These are phyloP conservation scores for Saccharomycopsis fibuligera DNA, from an alignment of 805 yeast genomes.

Conservation along the genomic window DNA sequence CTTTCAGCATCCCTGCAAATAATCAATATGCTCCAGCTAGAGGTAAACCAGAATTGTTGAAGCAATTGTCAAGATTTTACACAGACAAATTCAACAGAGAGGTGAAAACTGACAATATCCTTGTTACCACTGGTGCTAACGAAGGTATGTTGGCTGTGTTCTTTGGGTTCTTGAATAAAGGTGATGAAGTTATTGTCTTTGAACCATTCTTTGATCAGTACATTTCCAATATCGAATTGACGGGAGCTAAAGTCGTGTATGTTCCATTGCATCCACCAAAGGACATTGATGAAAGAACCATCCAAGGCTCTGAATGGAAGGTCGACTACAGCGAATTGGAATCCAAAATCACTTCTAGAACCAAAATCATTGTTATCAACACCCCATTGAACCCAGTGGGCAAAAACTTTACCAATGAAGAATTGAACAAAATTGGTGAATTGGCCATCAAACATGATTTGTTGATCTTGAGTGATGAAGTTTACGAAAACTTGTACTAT, in stretches of 20 bases:
- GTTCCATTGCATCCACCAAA: slow-evolving; percentile 82
- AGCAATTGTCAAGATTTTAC: slow-evolving; percentile 67
- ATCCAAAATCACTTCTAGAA: slow-evolving; percentile 58
- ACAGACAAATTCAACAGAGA: slow-evolving; percentile 55
- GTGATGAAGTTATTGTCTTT: slow-evolving; percentile 93
- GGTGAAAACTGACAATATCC: slow-evolving; percentile 55
- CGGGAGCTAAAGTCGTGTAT: slow-evolving; percentile 87
- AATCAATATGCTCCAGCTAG: slow-evolving; percentile 92
- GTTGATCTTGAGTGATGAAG: slow-evolving; percentile 85
- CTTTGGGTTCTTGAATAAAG: slow-evolving; percentile 76
- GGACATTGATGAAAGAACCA: slow-evolving; percentile 54
- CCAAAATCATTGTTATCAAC: slow-evolving; percentile 82
- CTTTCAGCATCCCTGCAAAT: slow-evolving; percentile 63
- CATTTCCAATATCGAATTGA: slow-evolving; percentile 85
- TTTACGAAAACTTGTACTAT: slow-evolving; percentile 85
- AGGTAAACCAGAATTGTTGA: slow-evolving; percentile 73
- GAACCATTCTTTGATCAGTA: slow-evolving; percentile 98
- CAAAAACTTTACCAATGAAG: slow-evolving; percentile 73
- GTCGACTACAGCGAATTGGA: slow-evolving; percentile 75
- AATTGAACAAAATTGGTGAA: slow-evolving; percentile 68
- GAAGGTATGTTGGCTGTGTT: slow-evolving; percentile 87
- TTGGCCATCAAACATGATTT: slow-evolving; percentile 82
- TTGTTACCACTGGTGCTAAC: slow-evolving; percentile 93
- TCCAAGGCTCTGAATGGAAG: slow-evolving; percentile 81
- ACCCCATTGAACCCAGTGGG: slow-evolving; percentile 98